Evolutionary conservation across 2,329 filamentous ascomycete species (phyloP).

Genomic region (Seiridium cupressi): DNA sequence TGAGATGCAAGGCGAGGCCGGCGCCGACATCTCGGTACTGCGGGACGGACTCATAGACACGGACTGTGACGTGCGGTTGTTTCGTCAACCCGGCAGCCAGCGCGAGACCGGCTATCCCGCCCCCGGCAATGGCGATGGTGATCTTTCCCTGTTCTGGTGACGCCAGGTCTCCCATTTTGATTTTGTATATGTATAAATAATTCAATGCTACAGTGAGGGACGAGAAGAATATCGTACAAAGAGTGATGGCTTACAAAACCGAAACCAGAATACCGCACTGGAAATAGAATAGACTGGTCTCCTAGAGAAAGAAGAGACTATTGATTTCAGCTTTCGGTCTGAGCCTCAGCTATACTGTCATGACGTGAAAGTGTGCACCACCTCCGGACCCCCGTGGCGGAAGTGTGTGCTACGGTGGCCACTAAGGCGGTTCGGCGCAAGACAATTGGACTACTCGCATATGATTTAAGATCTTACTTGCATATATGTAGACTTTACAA

Average conservation of each 20-base stretch:
- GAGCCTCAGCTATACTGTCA: neutral
- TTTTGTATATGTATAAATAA: neutral
- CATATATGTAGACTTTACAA: neutral
- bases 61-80: conserved; percentile 28
- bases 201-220: neutral
- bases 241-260: too few relatives aligned
- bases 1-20: conserved; percentile 35
- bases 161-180: neutral
- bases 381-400: neutral
- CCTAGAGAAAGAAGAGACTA: too few relatives aligned
- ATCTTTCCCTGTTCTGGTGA: conserved; percentile 9
- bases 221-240: neutral
- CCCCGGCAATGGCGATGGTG: conserved; percentile 23
- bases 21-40: conserved; percentile 34
- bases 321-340: neutral
- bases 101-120: conserved; percentile 34
- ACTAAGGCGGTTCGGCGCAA: neutral
- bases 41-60: conserved; percentile 33
- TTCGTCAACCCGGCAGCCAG: conserved; percentile 33
- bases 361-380: neutral
- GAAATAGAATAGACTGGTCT: too few relatives aligned
- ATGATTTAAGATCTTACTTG: neutral
- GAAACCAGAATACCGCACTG: too few relatives aligned
- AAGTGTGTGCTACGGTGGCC: neutral
- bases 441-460: neutral